Conservation (phyloP, 2,329 filamentous ascomycete species). For the Calonectria pseudoreteaudii region DNA sequence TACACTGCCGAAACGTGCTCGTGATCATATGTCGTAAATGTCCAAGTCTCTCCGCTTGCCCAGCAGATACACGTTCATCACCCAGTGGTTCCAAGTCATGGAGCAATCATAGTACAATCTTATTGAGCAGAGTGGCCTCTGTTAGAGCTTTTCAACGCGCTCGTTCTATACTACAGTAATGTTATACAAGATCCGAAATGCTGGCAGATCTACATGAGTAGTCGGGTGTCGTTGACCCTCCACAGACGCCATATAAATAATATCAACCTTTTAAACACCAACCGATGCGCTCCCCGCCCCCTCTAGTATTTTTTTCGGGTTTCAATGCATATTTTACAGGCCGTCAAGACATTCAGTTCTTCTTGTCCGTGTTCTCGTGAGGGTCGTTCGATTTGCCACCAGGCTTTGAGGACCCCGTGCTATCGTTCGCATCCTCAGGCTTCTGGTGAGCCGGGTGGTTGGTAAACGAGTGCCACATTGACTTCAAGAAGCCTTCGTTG, state of each 20-base stretch:
- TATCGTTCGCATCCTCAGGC: slow-evolving; percentile 36
- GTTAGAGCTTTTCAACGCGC: slow-evolving; percentile 41
- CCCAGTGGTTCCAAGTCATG: background rate
- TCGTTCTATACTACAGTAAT: slow-evolving; percentile 46
- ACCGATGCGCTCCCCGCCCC: slow-evolving; percentile 47
- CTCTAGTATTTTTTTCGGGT: slow-evolving; percentile 39
- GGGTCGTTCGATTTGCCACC: slow-evolving; percentile 40
- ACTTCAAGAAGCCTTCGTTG: slow-evolving; percentile 91
- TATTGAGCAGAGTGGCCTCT: slow-evolving; percentile 52
- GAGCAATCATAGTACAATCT: slow-evolving; percentile 32
- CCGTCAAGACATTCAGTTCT: slow-evolving; percentile 40
- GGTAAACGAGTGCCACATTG: slow-evolving; percentile 92
- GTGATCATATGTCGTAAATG: slow-evolving; percentile 20
- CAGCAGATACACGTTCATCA: background rate
- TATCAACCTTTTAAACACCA: slow-evolving; percentile 53
- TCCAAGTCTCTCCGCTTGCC: background rate
- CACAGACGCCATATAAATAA: slow-evolving; percentile 47
- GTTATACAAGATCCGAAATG: slow-evolving; percentile 47
- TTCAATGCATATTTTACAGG: slow-evolving; percentile 37
- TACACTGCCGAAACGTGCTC: slow-evolving; percentile 18
- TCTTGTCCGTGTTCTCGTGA: slow-evolving; percentile 47
- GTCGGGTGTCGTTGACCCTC: slow-evolving; percentile 37
- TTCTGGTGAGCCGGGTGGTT: slow-evolving; percentile 73
- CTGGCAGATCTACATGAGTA: slow-evolving; percentile 43
- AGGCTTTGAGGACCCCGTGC: slow-evolving; percentile 32